Evolutionary conservation across 2,329 filamentous ascomycete species (phyloP), one percentile per base, ranked within the genome.

Genomic region (Aspergillus cejpii): DNA sequence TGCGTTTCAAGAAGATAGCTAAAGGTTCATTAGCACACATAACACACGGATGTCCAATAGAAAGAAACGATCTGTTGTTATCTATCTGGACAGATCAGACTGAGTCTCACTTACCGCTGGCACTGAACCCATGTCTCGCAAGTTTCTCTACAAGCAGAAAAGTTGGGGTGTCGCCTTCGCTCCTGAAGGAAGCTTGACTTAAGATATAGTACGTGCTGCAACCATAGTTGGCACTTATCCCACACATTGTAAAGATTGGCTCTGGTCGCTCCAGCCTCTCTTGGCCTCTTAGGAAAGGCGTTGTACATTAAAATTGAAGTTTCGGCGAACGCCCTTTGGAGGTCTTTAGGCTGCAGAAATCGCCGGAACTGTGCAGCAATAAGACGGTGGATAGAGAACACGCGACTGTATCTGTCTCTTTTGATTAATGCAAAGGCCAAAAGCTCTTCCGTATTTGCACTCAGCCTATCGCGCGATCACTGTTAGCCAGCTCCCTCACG

Each of bases 231-330:
- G 5, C 39, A 41, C 28, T 41, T 41, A 23, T 41, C 39, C 39
- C 39, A 41, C 14, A 41, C 39, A 41, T 41, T 41, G 39, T 41
- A 41, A 27, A 41, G 39, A 23, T 41, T 41, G 39, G 39, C 39
- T 41, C 39, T 41, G 27, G 27, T 41, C 14, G 39, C 39, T n/a
- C 39, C 39, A 12, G 39, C 26, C 28, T 41, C 20, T 15, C 20
- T 41, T 33, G 39, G 39, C 15, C 39, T 19, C 19, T 31, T 41
- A 20, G 26, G 27, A 12, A 41, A 19, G 10, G 14, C 17, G 6
- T 41, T 34, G 17, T 41, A 33, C 8, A 41, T 33, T 15, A 41
- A 12, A 19, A 33, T 33, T 14, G 39, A 33, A 15, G 39, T 14
- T 14, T 41, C 28, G 17, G n/a, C n/a, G 17, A 41, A 41, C 3